phyloP scores from a whole-genome alignment of 805 yeast species.

The Candida boidinii region DNA sequence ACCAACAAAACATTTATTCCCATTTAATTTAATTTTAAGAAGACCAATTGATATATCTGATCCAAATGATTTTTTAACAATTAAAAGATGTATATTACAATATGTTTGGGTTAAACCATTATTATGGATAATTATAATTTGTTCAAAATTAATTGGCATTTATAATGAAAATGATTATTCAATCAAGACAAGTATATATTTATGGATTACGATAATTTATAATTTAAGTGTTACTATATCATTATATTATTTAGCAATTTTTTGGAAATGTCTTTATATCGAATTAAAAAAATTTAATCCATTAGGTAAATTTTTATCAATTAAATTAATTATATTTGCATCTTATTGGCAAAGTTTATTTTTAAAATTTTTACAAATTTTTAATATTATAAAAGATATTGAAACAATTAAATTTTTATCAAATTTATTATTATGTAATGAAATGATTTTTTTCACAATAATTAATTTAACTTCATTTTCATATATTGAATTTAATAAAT shows the following conservation, averaged over 20 bases:
- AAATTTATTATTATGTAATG: conserved; percentile 73
- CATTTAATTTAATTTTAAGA: conserved; percentile 37
- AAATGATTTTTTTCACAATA: conserved; percentile 75
- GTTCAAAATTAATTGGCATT: conserved; percentile 37
- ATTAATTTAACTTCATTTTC: conserved; percentile 88
- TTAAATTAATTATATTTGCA: conserved; percentile 89
- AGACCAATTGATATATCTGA: conserved; percentile 80
- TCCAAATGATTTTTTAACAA: conserved; percentile 64
- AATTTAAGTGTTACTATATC: conserved; percentile 77
- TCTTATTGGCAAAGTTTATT: conserved; percentile 94
- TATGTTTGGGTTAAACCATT: conserved; percentile 93
- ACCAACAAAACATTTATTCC: conserved; percentile 63
- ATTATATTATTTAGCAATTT: conserved; percentile 75
- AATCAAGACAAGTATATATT: conserved; percentile 37
- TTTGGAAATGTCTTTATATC: conserved; percentile 82
- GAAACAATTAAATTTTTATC: conserved; percentile 52
- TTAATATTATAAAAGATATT: conserved; percentile 25
- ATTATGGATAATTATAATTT: conserved; percentile 47
- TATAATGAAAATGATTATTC: conserved; percentile 46
- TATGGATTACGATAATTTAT: conserved; percentile 64
- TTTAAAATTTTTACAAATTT: conserved; percentile 37
- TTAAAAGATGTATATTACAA: conserved; percentile 83
- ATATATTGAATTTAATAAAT: conserved; percentile 58
- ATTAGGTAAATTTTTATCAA: conserved; percentile 87
- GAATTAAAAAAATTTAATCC: conserved; percentile 80